Percentiles rank a stretch among this genome's conserved stretches.
These are phyloP conservation scores for Blastocystis sp. DNA, from an alignment of 352 stramenopile genomes.

Conservation along the genomic window DNA sequence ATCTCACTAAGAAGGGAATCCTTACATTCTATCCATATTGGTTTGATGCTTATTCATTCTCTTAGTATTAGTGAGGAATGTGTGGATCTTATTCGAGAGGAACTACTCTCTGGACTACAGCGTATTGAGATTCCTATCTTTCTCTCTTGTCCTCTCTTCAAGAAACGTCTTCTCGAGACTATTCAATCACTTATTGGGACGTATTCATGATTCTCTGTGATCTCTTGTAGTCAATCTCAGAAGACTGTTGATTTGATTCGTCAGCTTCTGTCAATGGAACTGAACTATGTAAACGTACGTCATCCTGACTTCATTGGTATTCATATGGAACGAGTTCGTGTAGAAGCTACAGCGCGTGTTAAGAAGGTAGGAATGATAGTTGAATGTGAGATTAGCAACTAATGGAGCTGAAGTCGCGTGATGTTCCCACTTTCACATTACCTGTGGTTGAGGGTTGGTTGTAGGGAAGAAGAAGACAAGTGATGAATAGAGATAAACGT, in stretches of 20 bases:
- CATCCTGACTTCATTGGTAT: conserved; percentile 75
- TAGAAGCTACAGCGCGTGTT: not conserved
- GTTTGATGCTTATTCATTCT: not conserved
- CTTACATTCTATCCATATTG: conserved; percentile 27
- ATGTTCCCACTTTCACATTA: not conserved
- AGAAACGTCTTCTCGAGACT: not conserved
- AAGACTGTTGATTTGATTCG: conserved; percentile 83
- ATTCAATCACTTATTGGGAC: conserved; percentile 84
- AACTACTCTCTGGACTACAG: not conserved
- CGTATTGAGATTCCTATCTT: not conserved
- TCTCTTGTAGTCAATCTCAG: conserved; percentile 71
- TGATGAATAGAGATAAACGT: not conserved
- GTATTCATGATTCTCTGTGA: conserved; percentile 44
- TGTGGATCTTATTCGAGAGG: not conserved
- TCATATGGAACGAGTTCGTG: conserved; percentile 19
- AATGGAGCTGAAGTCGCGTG: not conserved
- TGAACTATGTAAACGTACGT: conserved; percentile 98
- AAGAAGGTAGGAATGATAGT: not conserved
- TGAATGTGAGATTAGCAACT: not conserved
- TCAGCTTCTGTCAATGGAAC: conserved; percentile 95
- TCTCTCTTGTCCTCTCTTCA: conserved; percentile 9
- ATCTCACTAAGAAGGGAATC: conserved; percentile 11
- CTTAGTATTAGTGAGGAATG: conserved; percentile 7
- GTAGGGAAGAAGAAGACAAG: not conserved
- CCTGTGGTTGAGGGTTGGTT: conserved; percentile 18